Evolutionary conservation across 2,329 filamentous ascomycete genomes (phyloP).

Genomic region (Colletotrichum sp.): DNA sequence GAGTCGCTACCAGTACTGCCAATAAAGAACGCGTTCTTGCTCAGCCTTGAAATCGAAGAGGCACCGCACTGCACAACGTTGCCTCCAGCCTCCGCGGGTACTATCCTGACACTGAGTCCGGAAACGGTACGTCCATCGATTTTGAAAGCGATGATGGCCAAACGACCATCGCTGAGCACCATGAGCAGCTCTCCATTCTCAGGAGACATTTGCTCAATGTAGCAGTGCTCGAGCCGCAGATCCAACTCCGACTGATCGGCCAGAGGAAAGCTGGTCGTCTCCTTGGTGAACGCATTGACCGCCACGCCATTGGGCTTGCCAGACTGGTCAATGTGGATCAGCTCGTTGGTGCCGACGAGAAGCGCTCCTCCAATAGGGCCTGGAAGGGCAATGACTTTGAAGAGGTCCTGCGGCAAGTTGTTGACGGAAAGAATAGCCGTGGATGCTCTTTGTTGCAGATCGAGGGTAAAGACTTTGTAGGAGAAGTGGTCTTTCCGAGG

Average conservation of each 20-base stretch:
- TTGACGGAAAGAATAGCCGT: slow-evolving; percentile 89
- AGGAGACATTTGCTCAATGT: slow-evolving; percentile 76
- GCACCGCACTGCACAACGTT: slow-evolving; percentile 64
- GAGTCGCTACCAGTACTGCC: slow-evolving; percentile 88
- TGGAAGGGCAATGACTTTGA: slow-evolving; percentile 80
- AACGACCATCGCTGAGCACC: slow-evolving; percentile 74
- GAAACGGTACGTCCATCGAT: slow-evolving; percentile 93
- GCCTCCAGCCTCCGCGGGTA: slow-evolving; percentile 69
- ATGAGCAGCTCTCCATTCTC: slow-evolving; percentile 87
- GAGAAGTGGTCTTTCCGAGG: slow-evolving; percentile 85
- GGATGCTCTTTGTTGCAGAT: slow-evolving; percentile 90
- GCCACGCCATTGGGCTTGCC: slow-evolving; percentile 92
- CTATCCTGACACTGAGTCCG: slow-evolving; percentile 74
- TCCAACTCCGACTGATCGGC: slow-evolving; percentile 83
- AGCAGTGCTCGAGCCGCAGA: slow-evolving; percentile 81
- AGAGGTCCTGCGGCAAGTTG: slow-evolving; percentile 86
- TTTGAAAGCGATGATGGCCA: slow-evolving; percentile 80
- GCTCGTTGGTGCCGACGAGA: slow-evolving; percentile 84
- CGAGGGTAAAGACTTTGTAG: slow-evolving; percentile 94
- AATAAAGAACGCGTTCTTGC: slow-evolving; percentile 76
- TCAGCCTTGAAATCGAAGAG: slow-evolving; percentile 73
- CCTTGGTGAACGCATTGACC: slow-evolving; percentile 88
- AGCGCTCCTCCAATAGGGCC: slow-evolving; percentile 88
- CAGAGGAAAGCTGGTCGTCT: slow-evolving; percentile 82
- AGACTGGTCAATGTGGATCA: slow-evolving; percentile 95